These are phyloP conservation scores for Podila minutissima DNA, from an alignment of 192 early-diverging fungal species.

Conservation along the genomic window DNA sequence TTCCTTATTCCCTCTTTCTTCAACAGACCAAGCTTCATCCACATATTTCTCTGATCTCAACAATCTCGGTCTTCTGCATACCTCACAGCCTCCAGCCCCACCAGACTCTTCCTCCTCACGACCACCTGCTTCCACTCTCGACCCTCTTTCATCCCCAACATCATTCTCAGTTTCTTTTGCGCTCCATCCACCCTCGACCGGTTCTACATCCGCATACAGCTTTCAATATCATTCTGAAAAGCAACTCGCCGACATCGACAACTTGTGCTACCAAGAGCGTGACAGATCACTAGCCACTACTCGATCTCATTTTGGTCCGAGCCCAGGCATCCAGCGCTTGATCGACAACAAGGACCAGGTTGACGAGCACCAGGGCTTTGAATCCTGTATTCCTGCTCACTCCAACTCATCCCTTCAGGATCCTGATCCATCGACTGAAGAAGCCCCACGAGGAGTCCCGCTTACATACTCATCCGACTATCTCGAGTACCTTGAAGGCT, in stretches of 20 bases:
- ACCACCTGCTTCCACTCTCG: background rate
- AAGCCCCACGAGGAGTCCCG: background rate
- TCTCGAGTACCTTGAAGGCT: constrained; percentile 24
- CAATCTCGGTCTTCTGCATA: background rate
- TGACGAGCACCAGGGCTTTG: too few species aligned
- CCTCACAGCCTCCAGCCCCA: background rate
- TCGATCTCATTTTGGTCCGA: too few species aligned
- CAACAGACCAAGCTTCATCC: background rate
- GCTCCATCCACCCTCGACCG: background rate
- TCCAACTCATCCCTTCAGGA: background rate
- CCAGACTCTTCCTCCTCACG: background rate
- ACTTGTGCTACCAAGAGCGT: too few species aligned
- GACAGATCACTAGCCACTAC: too few species aligned
- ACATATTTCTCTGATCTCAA: background rate
- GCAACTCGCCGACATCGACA: background rate
- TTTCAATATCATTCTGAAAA: background rate
- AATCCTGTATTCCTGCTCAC: too few species aligned
- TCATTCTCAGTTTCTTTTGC: background rate
- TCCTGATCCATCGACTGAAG: background rate
- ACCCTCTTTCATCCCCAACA: background rate
- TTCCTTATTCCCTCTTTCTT: background rate
- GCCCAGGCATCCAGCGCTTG: too few species aligned
- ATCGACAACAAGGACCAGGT: too few species aligned
- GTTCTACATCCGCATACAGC: background rate
- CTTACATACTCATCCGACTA: constrained; percentile 20